Conservation (phyloP, 768 basidiomycete species). For the Cubamyces sp. region DNA sequence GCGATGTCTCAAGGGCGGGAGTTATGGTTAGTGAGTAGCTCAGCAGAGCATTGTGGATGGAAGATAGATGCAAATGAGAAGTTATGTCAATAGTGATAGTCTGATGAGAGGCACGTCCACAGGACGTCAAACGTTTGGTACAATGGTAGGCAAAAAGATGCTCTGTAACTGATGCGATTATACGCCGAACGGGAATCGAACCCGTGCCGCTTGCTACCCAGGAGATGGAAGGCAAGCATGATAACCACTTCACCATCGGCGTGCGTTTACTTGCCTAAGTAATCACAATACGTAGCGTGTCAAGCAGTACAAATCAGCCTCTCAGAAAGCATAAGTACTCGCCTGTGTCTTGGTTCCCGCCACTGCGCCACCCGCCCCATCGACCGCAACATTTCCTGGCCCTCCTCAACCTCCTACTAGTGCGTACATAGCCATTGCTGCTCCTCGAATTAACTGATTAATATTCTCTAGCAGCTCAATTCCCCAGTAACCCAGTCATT, state of each 20-base stretch:
- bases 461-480: neutral
- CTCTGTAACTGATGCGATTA: neutral
- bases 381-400: neutral
- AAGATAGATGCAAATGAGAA: neutral
- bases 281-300: neutral
- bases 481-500: too few relatives aligned
- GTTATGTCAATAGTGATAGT: too few relatives aligned
- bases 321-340: too few relatives aligned
- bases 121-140: too few relatives aligned
- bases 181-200: constrained; percentile 42
- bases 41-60: neutral
- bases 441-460: neutral
- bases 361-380: too few relatives aligned
- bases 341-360: too few relatives aligned
- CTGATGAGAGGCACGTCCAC: too few relatives aligned
- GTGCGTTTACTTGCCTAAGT: constrained; percentile 26
- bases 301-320: neutral
- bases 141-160: constrained; percentile 1
- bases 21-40: too few relatives aligned
- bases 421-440: neutral
- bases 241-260: constrained; percentile 89
- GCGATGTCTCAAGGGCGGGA: neutral
- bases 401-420: neutral
- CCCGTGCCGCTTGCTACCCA: constrained; percentile 44
- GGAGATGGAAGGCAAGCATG: constrained; percentile 83